Evolutionary conservation across 2,329 filamentous ascomycete species (phyloP).

Genomic region (Colletotrichum musicola): DNA sequence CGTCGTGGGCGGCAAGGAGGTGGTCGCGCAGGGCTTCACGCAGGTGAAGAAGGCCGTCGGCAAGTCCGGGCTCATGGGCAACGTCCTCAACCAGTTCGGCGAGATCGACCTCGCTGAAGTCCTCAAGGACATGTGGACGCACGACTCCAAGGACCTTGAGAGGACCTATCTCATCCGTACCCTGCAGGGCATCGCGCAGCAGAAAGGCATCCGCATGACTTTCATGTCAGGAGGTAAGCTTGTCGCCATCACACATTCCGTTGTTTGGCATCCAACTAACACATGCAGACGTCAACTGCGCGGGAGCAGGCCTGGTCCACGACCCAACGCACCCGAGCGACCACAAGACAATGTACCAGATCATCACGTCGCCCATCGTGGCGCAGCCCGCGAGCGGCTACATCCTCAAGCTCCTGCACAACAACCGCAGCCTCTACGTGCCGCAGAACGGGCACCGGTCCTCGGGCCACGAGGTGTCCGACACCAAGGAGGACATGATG

Average conservation of each 20-base stretch:
- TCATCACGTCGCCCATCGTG: slow-evolving; percentile 93
- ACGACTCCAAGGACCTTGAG: slow-evolving; percentile 97
- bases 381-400: slow-evolving; percentile 88
- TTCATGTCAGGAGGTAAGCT: slow-evolving; percentile 87
- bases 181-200: slow-evolving; percentile 92
- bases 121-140: slow-evolving; percentile 96
- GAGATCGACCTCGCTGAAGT: slow-evolving; percentile 96
- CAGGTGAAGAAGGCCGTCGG: slow-evolving; percentile 97
- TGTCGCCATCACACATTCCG: background rate
- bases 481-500: slow-evolving; percentile 99
- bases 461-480: slow-evolving; percentile 77
- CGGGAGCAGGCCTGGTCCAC: slow-evolving; percentile 92
- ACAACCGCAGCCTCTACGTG: slow-evolving; percentile 91
- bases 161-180: slow-evolving; percentile 96
- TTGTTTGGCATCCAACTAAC: slow-evolving; percentile 41
- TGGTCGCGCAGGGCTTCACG: slow-evolving; percentile 92
- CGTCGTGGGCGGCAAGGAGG: slow-evolving; percentile 93
- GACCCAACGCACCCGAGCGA: slow-evolving; percentile 91
- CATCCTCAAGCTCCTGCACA: slow-evolving; percentile 94
- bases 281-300: slow-evolving; percentile 80
- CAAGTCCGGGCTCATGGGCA: slow-evolving; percentile 95
- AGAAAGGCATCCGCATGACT: slow-evolving; percentile 96
- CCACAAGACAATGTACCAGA: slow-evolving; percentile 99
- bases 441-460: slow-evolving; percentile 85
- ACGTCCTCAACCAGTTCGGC: slow-evolving; percentile 94